A percentile compares a stretch with the other conserved stretches of the same genome.
phyloP scores from a whole-genome alignment of 257 asterid genomes.

The Solanum corneliomulleri region DNA sequence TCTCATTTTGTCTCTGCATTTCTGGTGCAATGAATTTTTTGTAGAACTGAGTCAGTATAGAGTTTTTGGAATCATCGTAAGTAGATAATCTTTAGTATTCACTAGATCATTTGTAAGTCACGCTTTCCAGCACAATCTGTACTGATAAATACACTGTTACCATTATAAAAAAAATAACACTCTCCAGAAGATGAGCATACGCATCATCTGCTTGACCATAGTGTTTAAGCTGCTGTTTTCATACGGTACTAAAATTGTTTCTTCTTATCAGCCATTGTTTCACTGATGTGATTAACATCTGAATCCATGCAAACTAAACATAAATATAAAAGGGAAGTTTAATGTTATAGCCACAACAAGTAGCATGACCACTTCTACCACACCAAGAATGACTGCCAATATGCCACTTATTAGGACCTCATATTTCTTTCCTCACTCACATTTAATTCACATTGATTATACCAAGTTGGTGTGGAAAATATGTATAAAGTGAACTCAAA shows the following conservation, averaged over 20 bases:
- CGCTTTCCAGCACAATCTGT: neutral
- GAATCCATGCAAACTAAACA: neutral
- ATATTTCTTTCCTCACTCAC: neutral
- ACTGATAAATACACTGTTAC: neutral
- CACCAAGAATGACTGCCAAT: neutral
- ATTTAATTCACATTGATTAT: neutral
- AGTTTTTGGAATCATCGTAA: neutral
- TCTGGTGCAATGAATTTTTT: neutral
- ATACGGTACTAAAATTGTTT: neutral
- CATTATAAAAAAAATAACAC: neutral
- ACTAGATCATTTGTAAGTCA: neutral
- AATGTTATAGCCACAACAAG: neutral
- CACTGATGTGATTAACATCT: neutral
- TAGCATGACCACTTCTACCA: neutral
- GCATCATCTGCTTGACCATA: neutral
- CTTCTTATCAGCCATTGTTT: neutral
- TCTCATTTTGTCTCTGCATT: neutral
- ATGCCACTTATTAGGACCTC: neutral
- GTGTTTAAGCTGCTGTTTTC: neutral
- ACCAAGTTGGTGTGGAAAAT: neutral
- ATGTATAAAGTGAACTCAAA: neutral
- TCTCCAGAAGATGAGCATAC: neutral
- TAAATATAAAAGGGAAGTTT: neutral
- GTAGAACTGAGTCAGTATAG: neutral
- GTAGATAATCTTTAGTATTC: neutral